These are phyloP conservation scores for Claviceps sp. DNA, from an alignment of 2,329 filamentous ascomycete genomes.

Conservation along the genomic window DNA sequence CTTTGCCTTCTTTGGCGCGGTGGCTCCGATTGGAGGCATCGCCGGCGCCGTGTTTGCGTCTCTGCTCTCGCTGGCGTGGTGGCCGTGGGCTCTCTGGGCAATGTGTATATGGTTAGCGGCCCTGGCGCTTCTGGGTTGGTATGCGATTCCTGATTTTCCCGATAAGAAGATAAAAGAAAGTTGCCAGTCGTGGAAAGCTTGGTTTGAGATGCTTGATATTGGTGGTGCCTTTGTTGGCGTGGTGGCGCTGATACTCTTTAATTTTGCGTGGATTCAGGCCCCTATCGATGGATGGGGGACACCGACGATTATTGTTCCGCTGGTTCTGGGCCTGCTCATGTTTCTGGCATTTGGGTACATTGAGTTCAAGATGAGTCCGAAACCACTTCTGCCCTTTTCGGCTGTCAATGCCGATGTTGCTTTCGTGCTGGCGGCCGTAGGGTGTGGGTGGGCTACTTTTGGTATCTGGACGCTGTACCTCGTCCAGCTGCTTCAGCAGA, in stretches of 20 bases:
- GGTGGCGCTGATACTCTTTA: constrained; percentile 44
- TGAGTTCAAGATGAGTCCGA: constrained; percentile 31
- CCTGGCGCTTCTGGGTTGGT: constrained; percentile 17
- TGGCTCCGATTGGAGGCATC: constrained; percentile 32
- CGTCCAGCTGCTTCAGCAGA: constrained; percentile 33
- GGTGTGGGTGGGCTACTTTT: constrained; percentile 40
- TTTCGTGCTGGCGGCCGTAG: constrained; percentile 43
- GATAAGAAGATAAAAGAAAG: constrained; percentile 7
- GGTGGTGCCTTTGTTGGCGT: constrained; percentile 32
- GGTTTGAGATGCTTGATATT: constrained; percentile 23
- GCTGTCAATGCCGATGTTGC: constrained; percentile 31
- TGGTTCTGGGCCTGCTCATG: constrained; percentile 44
- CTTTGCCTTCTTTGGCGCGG: constrained; percentile 37
- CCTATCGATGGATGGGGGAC: constrained; percentile 44
- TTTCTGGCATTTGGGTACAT: constrained; percentile 42
- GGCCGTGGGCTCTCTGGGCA: constrained; percentile 35
- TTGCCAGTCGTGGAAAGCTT: constrained; percentile 6
- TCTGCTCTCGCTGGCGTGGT: constrained; percentile 28
- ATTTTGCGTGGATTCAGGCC: constrained; percentile 55
- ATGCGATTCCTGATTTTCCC: constrained; percentile 21
- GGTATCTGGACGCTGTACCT: constrained; percentile 41
- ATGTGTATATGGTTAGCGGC: constrained; percentile 22
- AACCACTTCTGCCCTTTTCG: constrained; percentile 44
- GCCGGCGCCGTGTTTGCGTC: constrained; percentile 27
- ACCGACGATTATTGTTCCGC: constrained; percentile 39